These are phyloP conservation scores for Ustilago cynodontis DNA, from an alignment of 1,284 basidiomycete species.

Conservation along the genomic window DNA sequence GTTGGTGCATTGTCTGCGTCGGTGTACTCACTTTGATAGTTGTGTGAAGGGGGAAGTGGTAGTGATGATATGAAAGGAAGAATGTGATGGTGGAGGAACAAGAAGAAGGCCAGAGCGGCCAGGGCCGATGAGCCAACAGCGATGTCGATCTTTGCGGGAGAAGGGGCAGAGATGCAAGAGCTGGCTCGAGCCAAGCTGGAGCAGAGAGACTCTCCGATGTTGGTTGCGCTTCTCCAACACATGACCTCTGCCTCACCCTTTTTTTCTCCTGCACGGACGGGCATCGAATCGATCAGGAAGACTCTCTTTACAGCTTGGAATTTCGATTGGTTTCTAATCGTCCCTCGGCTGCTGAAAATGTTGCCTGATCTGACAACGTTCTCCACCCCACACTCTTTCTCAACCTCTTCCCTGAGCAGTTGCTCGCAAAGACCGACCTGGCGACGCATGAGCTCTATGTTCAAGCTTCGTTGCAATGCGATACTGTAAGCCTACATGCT, in stretches of 20 bases:
- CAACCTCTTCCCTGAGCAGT: not conserved
- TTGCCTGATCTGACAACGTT: not conserved
- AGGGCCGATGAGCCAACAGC: constrained; percentile 3
- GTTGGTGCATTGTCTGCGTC: not conserved
- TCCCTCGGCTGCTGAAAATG: constrained; percentile 4
- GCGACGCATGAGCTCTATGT: too few relatives aligned
- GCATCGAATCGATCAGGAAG: constrained; percentile 35
- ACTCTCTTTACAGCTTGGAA: not conserved
- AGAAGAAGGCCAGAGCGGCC: not conserved
- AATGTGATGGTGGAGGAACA: constrained; percentile 14
- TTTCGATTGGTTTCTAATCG: constrained; percentile 26
- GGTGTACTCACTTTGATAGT: constrained; percentile 37
- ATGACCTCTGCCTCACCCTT: constrained; percentile 11
- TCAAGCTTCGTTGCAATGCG: not conserved
- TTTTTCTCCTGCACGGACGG: constrained; percentile 27
- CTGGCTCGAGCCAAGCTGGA: not conserved
- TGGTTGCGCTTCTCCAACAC: constrained; percentile 22
- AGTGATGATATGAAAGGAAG: constrained; percentile 12
- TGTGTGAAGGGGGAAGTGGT: not conserved
- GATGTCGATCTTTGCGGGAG: constrained; percentile 3
- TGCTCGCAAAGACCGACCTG: not conserved
- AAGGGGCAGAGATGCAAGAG: not conserved
- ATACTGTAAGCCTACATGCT: not conserved
- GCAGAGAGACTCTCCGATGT: not conserved
- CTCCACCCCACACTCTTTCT: not conserved